Evolutionary conservation across 768 basidiomycete species (phyloP), one percentile per base, ranked within the genome.

Genomic region (Termitomyces heimii): DNA sequence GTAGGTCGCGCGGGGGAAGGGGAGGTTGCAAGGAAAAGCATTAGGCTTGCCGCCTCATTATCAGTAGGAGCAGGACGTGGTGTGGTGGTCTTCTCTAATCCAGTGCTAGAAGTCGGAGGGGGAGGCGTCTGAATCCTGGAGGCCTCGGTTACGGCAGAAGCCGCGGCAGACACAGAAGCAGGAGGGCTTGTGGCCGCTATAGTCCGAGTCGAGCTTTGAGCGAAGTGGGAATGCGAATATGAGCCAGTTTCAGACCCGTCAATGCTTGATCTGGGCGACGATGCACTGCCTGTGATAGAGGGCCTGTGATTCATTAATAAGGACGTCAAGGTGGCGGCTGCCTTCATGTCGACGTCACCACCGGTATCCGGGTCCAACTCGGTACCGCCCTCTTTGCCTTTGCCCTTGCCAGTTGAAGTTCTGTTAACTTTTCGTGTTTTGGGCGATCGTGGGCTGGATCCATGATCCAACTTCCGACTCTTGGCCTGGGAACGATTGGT

Each of bases 1-100:
- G 77, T 70, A 22, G 81, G 79, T 40, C 89, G 83, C 20, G 78
- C 88, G 9, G 91, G 91, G 0, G 89, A 92, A 0, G 91, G 91
- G 1, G 89, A 92, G 6, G 90, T 92, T 42, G 92, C 91, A 51
- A 94, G 80, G 71, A 82, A 89, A 22, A 93, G 74, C 83, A 94
- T 88, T 44, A 92, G 71, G 66, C 90, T 89, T n/a, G 92, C 90
- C 0, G 91, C 92, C 65, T 93, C 92, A 59, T 83, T 86, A 67
- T 90, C 89, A 32, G 84, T 83, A n/a, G 82, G 80, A 6, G 73
- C 82, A 59, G 77, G 78, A 56, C 66, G 81, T 66, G 75, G 82
- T 43, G 74, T 82, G 40, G 68, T 73, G 45, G 62, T 66, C 62
- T 72, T 62, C 31, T 59, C 58, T 34, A 44, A 18, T 5, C 40